Base-by-base conservation (phyloP, 129 eudicot species). In the Flaveria brownii region DNA sequence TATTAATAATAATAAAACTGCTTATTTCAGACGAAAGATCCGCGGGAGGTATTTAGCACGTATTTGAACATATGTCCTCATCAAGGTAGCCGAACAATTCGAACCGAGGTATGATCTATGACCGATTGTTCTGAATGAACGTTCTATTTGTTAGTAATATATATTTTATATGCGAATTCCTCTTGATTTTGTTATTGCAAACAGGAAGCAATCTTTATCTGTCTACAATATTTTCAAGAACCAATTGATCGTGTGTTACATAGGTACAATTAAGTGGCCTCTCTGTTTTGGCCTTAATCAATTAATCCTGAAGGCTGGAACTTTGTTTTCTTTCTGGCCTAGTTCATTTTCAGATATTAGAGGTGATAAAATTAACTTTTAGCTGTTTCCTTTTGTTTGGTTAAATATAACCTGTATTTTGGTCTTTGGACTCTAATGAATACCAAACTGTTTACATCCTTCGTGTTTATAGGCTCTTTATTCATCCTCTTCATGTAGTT, bases 31-130 rank as follows among this genome's bases (percentile, higher is more conserved):
- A 97, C 94, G 14, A 95, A 95, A 81, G 81, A 84, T 57, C 96
- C 90, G 17, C 61, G 80, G 5, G 92, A 87, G 22, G 74, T 95
- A 30, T 95, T 95, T 81, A 82, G 81, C 70, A 74, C 86, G 1
- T 95, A 95, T 81, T 76, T 95, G 72, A 94, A 94, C 67, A 79
- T 82, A 41, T 94, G 99, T 49, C 99, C 97, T 22, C 76, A 91
- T 82, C 99, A 94, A 84, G 99, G 99, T 75, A 94, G 99, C 81
- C 88, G 99, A 77, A 94, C 99, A 70, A 94, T 95, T 65, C 83
- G 99, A 74, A 85, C 99, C 13, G 99, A 95, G 97, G 99, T 95
- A 89, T 22, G 70, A 7, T 49, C 17, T 8, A 13, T 11, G 1
- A 4, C 54, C 16, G 4, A 20, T 28, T 41, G 26, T 47, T 47